Evolutionary conservation across 768 basidiomycete genomes (phyloP), one percentile per base, ranked within the genome.

Genomic region (Suillus subalutaceus): DNA sequence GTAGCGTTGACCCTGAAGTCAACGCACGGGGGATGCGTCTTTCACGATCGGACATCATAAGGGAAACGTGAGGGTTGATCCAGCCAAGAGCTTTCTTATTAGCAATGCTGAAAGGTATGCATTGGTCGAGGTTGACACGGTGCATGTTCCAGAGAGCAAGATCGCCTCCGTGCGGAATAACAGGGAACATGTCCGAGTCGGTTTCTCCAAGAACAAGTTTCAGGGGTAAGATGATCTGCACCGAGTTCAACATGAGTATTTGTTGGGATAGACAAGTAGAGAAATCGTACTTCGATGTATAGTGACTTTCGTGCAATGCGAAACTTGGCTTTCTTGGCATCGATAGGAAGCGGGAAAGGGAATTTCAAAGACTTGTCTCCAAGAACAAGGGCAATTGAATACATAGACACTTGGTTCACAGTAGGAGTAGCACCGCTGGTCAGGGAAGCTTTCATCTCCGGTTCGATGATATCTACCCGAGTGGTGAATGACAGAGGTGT

Each of bases 221-320:
- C 1, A 68, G 32, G n/a, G 71, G 71, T 12, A 71, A 67, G 15
- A 72, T 63, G 15, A 77, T 75, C 75, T 72, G 67, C 46, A 43
- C 50, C 44, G 37, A 44, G n/a, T 9, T 18, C 20, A 4, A 15
- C 52, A 12, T 9, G 18, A 57, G 7, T 48, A 46, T 30, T 12
- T 30, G 0, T 10, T 5, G 15, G 16, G 15, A 12, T 8, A 41
- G 15, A 20, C 0, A 23, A 1, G 32, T 9, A 10, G 4, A 44
- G 8, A 23, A 4, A 35, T 66, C 72, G 3, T 30, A 78, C 78
- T 72, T 78, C 80, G 5, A 88, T 74, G 65, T 85, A 89, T 32
- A 72, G 78, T 1, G 86, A 88, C 68, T 84, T 86, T 46, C 87
- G 79, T 10, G 88, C 87, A 41, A 88, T 69, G 6, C 85, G 80